Evolutionary conservation across 305 asterid species (phyloP).

Genomic region (Fraxinus velutina): DNA sequence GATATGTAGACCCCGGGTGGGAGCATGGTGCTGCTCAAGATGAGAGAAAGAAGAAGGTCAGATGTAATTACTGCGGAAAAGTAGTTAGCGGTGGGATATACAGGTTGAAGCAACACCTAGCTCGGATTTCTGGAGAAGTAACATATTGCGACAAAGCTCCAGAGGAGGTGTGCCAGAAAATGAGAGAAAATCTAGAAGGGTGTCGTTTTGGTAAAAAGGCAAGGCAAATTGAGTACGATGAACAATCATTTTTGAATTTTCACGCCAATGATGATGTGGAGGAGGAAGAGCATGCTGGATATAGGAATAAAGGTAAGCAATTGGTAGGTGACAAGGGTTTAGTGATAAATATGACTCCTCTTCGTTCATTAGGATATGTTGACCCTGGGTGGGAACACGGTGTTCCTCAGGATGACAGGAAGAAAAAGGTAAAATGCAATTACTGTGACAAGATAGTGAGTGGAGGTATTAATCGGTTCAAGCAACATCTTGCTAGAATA

Average conservation of each 20-base stretch:
- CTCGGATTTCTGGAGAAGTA: slow-evolving; percentile 84
- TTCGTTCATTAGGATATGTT: slow-evolving; percentile 80
- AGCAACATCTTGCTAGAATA: slow-evolving; percentile 90
- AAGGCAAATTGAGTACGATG: slow-evolving; percentile 64
- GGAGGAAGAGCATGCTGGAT: slow-evolving; percentile 60
- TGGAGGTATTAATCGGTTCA: slow-evolving; percentile 90
- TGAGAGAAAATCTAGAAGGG: slow-evolving; percentile 81
- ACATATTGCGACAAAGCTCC: slow-evolving; percentile 92
- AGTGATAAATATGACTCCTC: slow-evolving; percentile 64
- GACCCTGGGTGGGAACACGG: slow-evolving; percentile 99
- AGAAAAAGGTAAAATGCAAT: slow-evolving; percentile 91
- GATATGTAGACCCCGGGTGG: slow-evolving; percentile 89
- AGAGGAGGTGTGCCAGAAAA: slow-evolving; percentile 67
- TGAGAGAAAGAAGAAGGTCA: slow-evolving; percentile 80
- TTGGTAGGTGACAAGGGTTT: slow-evolving; percentile 59
- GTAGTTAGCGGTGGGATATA: slow-evolving; percentile 91
- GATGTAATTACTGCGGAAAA: slow-evolving; percentile 89
- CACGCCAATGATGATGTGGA: slow-evolving; percentile 49
- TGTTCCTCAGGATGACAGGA: slow-evolving; percentile 89
- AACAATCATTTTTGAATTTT: slow-evolving; percentile 63
- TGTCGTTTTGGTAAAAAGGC: slow-evolving; percentile 69
- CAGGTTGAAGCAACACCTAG: slow-evolving; percentile 90
- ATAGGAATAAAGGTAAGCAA: slow-evolving; percentile 72
- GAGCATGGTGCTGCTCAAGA: slow-evolving; percentile 92
- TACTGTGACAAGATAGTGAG: slow-evolving; percentile 90